A percentile compares a stretch with the other conserved stretches of the same genome.
phyloP scores from a whole-genome alignment of 208 protist genomes.

The Crithidia sp. region DNA sequence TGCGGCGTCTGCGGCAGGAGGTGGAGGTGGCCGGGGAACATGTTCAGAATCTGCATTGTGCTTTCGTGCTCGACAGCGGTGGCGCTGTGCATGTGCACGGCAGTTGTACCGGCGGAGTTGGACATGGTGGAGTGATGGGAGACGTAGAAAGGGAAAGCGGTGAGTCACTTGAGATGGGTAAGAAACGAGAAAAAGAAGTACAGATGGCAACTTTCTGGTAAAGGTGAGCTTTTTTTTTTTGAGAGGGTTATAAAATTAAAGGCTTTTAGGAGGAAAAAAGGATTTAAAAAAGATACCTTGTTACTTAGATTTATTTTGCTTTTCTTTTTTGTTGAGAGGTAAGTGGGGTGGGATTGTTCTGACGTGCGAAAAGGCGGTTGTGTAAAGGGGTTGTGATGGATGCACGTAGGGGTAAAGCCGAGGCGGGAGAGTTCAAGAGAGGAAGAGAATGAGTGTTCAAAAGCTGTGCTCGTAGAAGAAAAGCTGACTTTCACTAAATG shows the following conservation, averaged over 20 bases:
- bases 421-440: neutral
- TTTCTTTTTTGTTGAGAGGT: neutral
- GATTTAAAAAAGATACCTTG: too few relatives aligned
- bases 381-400: neutral
- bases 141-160: neutral
- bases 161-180: neutral
- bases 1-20: slow-evolving; percentile 88
- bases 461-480: too few relatives aligned
- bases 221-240: slow-evolving; percentile 1
- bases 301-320: too few relatives aligned
- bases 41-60: slow-evolving; percentile 63
- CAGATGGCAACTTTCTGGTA: neutral
- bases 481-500: too few relatives aligned
- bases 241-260: neutral
- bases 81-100: slow-evolving; percentile 35
- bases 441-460: too few relatives aligned
- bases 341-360: neutral
- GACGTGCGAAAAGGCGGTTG: neutral
- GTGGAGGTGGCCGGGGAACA: slow-evolving; percentile 68
- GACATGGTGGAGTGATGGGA: slow-evolving; percentile 2
- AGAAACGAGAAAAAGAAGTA: neutral
- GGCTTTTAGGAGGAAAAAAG: too few relatives aligned
- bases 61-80: slow-evolving; percentile 31
- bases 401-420: neutral
- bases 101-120: slow-evolving; percentile 8